Conservation (phyloP, 768 basidiomycete genomes). For the Psilocybe cubensis region DNA sequence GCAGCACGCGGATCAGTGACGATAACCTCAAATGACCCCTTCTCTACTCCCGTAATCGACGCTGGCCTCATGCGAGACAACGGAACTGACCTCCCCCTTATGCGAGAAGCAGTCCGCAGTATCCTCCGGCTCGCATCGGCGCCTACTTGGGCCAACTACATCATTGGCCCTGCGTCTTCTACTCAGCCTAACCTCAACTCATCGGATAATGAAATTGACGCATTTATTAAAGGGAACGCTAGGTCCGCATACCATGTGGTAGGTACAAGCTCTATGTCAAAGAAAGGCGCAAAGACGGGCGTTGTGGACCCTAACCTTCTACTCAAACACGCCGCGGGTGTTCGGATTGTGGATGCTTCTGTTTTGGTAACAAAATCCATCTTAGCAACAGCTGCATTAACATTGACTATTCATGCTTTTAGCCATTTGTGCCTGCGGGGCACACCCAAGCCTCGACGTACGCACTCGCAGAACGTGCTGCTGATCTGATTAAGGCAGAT, state of each 20-base stretch:
- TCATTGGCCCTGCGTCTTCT: conserved; percentile 11
- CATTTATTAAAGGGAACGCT: conserved; percentile 20
- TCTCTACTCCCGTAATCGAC: conserved; percentile 21
- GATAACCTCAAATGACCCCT: conserved; percentile 21
- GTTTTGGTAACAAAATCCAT: conserved; percentile 27
- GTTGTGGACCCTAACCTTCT: conserved; percentile 35
- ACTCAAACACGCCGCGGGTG: conserved; percentile 29
- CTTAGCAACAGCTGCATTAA: too few relatives aligned
- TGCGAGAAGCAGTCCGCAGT: conserved; percentile 21
- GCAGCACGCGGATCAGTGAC: conserved; percentile 13
- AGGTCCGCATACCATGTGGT: conserved; percentile 31
- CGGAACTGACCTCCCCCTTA: conserved; percentile 10
- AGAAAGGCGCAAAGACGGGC: conserved; percentile 23
- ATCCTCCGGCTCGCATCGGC: conserved; percentile 14
- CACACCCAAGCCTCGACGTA: conserved; percentile 26
- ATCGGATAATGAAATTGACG: conserved; percentile 24
- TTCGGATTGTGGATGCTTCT: conserved; percentile 39
- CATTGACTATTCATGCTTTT: too few relatives aligned
- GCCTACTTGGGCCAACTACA: conserved; percentile 21
- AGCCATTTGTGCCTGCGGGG: conserved; percentile 24
- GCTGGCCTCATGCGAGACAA: conserved; percentile 10
- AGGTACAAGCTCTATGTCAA: conserved; percentile 31
- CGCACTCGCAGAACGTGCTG: conserved; percentile 22
- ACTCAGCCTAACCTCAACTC: conserved; percentile 14
- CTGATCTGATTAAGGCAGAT: conserved; percentile 14